A percentile compares a stretch with the other conserved stretches of the same genome.
Evolutionary conservation across 106 monocot genomes (phyloP).

Genomic region (Dendrobium officinale): DNA sequence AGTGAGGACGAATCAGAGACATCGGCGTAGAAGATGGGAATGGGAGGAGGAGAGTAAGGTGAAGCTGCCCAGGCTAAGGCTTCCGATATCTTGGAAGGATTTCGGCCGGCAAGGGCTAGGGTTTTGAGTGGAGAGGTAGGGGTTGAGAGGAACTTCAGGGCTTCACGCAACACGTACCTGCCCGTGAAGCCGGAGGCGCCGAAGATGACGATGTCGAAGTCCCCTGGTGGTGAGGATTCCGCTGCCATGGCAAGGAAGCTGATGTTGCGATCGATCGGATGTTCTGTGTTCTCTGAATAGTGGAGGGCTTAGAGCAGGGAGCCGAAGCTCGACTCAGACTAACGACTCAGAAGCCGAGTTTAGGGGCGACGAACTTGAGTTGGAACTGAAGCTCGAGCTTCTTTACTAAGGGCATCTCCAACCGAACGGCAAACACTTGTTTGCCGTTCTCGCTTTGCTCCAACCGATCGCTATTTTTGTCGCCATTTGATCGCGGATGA

Average conservation of each 20-base stretch:
- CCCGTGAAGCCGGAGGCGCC: constrained; percentile 96
- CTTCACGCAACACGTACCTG: constrained; percentile 71
- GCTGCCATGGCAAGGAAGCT: not conserved
- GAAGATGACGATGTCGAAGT: constrained; percentile 69
- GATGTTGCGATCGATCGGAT: not conserved
- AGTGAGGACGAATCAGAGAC: constrained; percentile 48
- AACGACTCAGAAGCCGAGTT: too few relatives aligned
- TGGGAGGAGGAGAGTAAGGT: constrained; percentile 15
- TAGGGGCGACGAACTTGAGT: too few relatives aligned
- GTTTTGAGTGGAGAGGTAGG: constrained; percentile 41
- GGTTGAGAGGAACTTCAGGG: constrained; percentile 55
- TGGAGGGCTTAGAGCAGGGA: too few relatives aligned
- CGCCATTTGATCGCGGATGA: too few relatives aligned
- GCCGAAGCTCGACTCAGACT: too few relatives aligned
- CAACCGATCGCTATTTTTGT: too few relatives aligned
- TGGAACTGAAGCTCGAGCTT: too few relatives aligned
- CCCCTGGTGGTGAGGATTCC: not conserved
- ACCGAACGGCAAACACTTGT: too few relatives aligned
- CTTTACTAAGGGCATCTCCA: too few relatives aligned
- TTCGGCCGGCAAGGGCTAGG: constrained; percentile 83
- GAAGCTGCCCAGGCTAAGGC: constrained; percentile 63
- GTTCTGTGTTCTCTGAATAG: too few relatives aligned
- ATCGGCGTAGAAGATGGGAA: constrained; percentile 60
- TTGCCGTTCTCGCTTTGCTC: too few relatives aligned
- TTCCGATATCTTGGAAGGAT: constrained; percentile 43